A percentile compares a stretch with the other conserved stretches of the same genome.
These are phyloP conservation scores for Paraphoma chrysanthemicola DNA, from an alignment of 2,329 filamentous ascomycete genomes.

Conservation along the genomic window DNA sequence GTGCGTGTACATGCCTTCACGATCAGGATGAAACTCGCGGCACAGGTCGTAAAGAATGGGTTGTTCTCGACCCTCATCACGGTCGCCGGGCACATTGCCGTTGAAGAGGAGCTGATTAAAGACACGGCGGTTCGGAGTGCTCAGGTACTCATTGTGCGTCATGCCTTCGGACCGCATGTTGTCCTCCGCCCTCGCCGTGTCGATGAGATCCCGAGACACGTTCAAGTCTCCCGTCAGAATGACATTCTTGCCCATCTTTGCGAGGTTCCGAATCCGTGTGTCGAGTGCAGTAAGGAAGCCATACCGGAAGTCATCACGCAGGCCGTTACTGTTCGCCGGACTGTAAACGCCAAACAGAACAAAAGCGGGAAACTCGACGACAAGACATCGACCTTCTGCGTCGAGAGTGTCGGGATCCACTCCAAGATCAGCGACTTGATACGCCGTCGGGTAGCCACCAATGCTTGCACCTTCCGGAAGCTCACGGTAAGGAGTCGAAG, in stretches of 20 bases:
- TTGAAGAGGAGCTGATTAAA: conserved; percentile 86
- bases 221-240: conserved; percentile 90
- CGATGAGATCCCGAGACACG: conserved; percentile 71
- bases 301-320: conserved; percentile 80
- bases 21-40: conserved; percentile 78
- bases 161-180: conserved; percentile 73
- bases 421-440: conserved; percentile 68
- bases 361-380: conserved; percentile 93
- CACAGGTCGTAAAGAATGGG: conserved; percentile 85
- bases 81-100: conserved; percentile 70
- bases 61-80: conserved; percentile 72
- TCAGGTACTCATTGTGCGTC: conserved; percentile 75
- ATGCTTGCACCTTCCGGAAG: conserved; percentile 78
- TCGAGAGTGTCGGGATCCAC: conserved; percentile 77
- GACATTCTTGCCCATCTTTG: conserved; percentile 81
- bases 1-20: conserved; percentile 93
- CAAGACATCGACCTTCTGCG: conserved; percentile 87
- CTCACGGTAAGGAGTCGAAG: conserved; percentile 73
- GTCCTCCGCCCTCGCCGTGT: conserved; percentile 78
- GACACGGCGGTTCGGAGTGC: conserved; percentile 73
- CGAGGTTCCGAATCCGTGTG: conserved; percentile 81
- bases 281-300: conserved; percentile 83
- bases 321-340: conserved; percentile 86
- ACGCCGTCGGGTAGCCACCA: conserved; percentile 80
- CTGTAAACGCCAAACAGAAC: conserved; percentile 92